Evolutionary conservation across 106 monocot genomes (phyloP).

Genomic region (Dendrobium chrysotoxum): DNA sequence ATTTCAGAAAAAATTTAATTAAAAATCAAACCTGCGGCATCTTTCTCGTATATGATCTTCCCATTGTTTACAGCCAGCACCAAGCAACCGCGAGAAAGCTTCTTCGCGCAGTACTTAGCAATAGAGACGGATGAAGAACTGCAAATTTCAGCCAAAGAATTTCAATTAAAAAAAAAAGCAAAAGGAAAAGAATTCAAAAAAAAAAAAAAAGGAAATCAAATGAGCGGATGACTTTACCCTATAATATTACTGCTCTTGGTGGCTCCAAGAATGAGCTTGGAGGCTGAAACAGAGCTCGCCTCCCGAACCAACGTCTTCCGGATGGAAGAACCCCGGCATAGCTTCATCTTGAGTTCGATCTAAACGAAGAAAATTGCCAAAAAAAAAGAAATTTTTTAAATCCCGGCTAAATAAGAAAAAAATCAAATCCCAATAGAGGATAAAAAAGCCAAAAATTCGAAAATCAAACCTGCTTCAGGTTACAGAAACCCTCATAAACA

Average conservation of each 20-base stretch:
- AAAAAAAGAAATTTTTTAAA: neutral
- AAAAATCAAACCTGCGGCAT: conserved; percentile 20
- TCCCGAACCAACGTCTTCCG: conserved; percentile 46
- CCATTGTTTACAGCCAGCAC: conserved; percentile 72
- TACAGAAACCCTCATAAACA: conserved; percentile 68
- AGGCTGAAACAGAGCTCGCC: conserved; percentile 17
- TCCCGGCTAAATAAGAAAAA: neutral
- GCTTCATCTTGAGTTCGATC: conserved; percentile 61
- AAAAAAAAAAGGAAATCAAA: neutral
- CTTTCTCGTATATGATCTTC: conserved; percentile 58
- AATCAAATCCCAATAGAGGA: neutral
- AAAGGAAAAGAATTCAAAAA: neutral
- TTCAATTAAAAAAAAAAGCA: neutral
- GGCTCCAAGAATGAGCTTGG: conserved; percentile 43
- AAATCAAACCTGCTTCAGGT: conserved; percentile 48
- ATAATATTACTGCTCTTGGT: conserved; percentile 23
- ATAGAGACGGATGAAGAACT: conserved; percentile 36
- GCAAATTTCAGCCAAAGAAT: neutral
- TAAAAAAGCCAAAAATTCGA: neutral
- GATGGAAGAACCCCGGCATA: conserved; percentile 48
- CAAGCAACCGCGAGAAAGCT: conserved; percentile 37
- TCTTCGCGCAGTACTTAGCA: conserved; percentile 64
- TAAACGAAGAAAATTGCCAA: neutral
- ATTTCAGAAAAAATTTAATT: neutral
- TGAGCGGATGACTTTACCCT: conserved; percentile 20